Evolutionary conservation across 768 basidiomycete genomes (phyloP).

Genomic region (Amyloporia xantha): DNA sequence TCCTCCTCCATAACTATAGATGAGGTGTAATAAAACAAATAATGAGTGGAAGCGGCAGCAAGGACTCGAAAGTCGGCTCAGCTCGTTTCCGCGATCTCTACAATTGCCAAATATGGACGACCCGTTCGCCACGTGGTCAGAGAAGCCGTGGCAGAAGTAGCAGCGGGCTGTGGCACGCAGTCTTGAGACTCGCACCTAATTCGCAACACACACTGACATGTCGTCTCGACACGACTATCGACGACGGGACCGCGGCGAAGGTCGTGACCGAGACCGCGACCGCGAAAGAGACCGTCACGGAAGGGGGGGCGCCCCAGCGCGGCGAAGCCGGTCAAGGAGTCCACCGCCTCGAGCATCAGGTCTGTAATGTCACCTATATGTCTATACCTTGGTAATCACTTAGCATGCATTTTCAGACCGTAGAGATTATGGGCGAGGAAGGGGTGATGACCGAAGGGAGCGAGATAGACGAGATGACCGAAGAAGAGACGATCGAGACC

Average conservation of each 20-base stretch:
- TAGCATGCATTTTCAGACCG: conserved; percentile 17
- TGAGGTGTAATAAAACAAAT: no score
- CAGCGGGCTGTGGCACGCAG: no score
- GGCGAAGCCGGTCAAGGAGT: conserved; percentile 22
- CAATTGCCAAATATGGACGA: no score
- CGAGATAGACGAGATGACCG: conserved; percentile 32
- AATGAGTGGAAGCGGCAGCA: no score
- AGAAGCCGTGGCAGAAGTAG: no score
- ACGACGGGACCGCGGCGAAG: conserved; percentile 14
- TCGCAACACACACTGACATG: conserved; percentile 21
- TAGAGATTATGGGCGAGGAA: conserved; percentile 21
- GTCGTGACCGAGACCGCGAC: conserved; percentile 13
- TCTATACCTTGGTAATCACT: no score
- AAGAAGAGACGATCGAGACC: conserved; percentile 45
- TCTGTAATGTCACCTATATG: conserved; percentile 2
- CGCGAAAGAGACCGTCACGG: conserved; percentile 13
- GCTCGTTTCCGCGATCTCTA: no score
- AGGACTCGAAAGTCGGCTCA: no score
- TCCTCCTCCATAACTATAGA: no score
- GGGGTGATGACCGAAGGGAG: conserved; percentile 25
- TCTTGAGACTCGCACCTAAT: no score
- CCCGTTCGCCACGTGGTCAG: no score
- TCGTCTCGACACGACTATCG: conserved; percentile 27
- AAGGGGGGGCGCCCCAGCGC: conserved; percentile 13
- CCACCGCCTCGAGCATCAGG: conserved; percentile 17